Base-by-base conservation (phyloP, 345 rosid genomes). In the Eucalyptus cloeziana region DNA sequence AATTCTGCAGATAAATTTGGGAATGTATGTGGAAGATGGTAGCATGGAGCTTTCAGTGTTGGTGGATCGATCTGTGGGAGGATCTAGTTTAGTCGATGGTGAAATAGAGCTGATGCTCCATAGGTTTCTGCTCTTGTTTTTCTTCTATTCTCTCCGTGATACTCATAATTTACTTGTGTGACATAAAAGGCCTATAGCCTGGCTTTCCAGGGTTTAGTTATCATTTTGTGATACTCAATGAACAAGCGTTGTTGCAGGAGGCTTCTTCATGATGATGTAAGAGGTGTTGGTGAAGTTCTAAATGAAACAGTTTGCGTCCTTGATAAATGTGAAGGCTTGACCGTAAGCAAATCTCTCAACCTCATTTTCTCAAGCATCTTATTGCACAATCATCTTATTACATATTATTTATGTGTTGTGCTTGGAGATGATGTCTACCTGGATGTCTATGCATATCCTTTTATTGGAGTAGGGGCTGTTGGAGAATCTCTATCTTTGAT, bases 41-140 rank as follows among this genome's bases (percentile, higher is more conserved):
- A 93, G 89, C 79, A 91, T 92, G 51, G 98, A 96, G 91, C 94
- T 97, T 88, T 97, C 99, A 3, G 94, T 96, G 86, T 91, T 96
- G 93, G 99, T 96, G 90, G 99, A 97, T 88, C 97, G 99, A 7
- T 90, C 99, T 49, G 96, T 96, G 52, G 99, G 98, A 14, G 99
- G 96, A 86, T 92, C 99, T 86, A 97, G 99, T 92, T 90, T 96
- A 89, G 94, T 89, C 88, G 96, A 97, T 88, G 99, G 99, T 56
- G 96, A 97, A 91, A 86, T 97, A n/a, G 99, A 97, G 92, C 91
- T 97, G 91, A 96, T 96, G 98, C 97, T 97, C 85, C 99, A 97
- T 89, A 95, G 99, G 99, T 96, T 71, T 90, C 90, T 92, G 31
- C 88, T 44, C 79, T 86, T 47, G 51, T 89, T 64, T 22, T 40